Conservation (phyloP, 1,284 basidiomycete genomes). For the Coniferiporia sulphurascens region DNA sequence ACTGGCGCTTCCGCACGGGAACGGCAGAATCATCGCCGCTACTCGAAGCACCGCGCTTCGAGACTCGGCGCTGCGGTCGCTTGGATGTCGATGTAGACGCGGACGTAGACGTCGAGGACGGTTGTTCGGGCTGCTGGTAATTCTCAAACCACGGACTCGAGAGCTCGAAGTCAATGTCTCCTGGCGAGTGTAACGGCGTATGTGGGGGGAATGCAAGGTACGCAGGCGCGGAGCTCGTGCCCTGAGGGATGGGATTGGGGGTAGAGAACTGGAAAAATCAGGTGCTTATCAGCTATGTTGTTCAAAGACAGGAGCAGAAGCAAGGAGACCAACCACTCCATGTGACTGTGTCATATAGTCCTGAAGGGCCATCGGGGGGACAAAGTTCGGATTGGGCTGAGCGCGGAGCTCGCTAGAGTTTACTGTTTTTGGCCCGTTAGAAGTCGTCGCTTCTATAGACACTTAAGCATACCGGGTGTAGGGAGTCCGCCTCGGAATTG, state of each 20-base stretch:
- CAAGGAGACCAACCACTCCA: conserved; percentile 18
- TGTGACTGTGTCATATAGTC: conserved; percentile 32
- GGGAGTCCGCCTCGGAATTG: conserved; percentile 54
- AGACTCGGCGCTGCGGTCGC: conserved; percentile 28
- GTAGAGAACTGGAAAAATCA: background rate
- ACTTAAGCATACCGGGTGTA: conserved; percentile 54
- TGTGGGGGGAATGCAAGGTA: conserved; percentile 52
- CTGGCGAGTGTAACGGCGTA: conserved; percentile 36
- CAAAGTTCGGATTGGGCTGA: conserved; percentile 52
- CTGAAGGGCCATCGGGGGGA: conserved; percentile 57
- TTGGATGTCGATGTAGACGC: conserved; percentile 28
- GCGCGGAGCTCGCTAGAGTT: conserved; percentile 63
- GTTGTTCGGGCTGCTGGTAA: conserved; percentile 20
- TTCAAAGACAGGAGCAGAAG: background rate
- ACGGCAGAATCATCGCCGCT: conserved; percentile 30
- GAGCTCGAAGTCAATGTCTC: conserved; percentile 63
- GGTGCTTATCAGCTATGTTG: conserved; percentile 13
- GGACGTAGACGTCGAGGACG: background rate
- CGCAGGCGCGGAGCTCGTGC: conserved; percentile 55
- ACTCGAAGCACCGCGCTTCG: conserved; percentile 40
- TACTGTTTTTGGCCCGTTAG: conserved; percentile 31
- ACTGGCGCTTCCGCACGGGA: conserved; percentile 47
- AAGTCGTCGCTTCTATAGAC: background rate
- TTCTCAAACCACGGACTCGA: conserved; percentile 74
- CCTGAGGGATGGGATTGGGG: conserved; percentile 29